Evolutionary conservation across 2,329 filamentous ascomycete genomes (phyloP).

Genomic region (Massarina eburnea): DNA sequence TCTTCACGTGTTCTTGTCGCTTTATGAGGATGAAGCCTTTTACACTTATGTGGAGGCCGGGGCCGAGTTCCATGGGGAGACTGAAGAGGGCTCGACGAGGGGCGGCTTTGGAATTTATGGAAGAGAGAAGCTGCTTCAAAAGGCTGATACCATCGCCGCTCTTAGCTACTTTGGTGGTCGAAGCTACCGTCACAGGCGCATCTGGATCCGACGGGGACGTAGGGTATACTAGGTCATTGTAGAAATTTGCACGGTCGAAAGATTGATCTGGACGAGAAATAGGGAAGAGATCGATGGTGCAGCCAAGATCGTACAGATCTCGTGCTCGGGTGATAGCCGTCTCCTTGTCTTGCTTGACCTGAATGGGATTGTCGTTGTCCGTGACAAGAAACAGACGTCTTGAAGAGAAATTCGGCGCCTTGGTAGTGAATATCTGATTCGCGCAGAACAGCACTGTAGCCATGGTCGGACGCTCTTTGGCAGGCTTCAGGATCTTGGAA

Average conservation of each 20-base stretch:
- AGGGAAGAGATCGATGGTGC: constrained; percentile 89
- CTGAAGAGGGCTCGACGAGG: constrained; percentile 85
- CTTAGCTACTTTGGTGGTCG: constrained; percentile 63
- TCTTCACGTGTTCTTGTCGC: constrained; percentile 76
- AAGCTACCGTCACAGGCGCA: constrained; percentile 57
- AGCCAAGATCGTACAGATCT: constrained; percentile 90
- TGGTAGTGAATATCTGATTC: constrained; percentile 95
- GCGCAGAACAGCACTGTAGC: constrained; percentile 90
- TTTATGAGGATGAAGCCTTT: constrained; percentile 92
- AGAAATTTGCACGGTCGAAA: constrained; percentile 86
- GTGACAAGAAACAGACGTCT: constrained; percentile 94
- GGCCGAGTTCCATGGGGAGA: constrained; percentile 84
- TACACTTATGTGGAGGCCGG: constrained; percentile 81
- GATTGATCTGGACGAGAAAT: constrained; percentile 70
- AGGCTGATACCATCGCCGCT: constrained; percentile 76
- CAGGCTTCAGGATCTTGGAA: constrained; percentile 68
- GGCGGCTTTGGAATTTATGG: constrained; percentile 86
- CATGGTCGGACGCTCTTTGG: constrained; percentile 73
- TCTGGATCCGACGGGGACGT: constrained; percentile 67
- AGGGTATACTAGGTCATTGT: constrained; percentile 93
- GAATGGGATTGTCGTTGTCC: constrained; percentile 80
- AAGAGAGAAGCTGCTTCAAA: constrained; percentile 77
- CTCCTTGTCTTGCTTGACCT: constrained; percentile 71
- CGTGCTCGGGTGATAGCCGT: constrained; percentile 85
- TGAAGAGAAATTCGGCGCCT: constrained; percentile 90